Evolutionary conservation across 1,139 yeast species (phyloP).

Genomic region (Blastobotrys arbuscula): DNA sequence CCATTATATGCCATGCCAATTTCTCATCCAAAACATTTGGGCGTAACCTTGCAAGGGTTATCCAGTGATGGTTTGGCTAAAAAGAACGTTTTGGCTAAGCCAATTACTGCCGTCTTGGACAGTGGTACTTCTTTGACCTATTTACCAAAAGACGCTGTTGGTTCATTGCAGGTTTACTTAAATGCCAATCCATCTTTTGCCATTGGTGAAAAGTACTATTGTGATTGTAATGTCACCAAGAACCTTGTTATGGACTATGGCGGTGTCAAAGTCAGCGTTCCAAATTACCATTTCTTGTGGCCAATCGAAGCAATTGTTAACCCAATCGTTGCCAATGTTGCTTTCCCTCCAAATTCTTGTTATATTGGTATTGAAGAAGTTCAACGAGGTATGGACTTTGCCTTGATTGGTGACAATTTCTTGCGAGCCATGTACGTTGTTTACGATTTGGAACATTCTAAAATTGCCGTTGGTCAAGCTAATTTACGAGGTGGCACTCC

Average conservation of each 20-base stretch:
- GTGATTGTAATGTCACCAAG: conserved; percentile 36
- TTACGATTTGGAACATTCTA: conserved; percentile 47
- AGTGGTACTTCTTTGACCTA: conserved; percentile 63
- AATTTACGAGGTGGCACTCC: conserved; percentile 26
- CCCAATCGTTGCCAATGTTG: conserved; percentile 28
- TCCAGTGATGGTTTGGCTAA: conserved; percentile 36
- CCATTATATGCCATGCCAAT: conserved; percentile 28
- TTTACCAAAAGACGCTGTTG: conserved; percentile 42
- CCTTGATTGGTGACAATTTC: conserved; percentile 46
- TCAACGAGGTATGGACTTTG: conserved; percentile 30
- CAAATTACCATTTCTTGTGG: conserved; percentile 41
- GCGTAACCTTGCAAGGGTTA: conserved; percentile 41
- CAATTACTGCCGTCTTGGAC: conserved; percentile 50
- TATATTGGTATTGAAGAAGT: conserved; percentile 32
- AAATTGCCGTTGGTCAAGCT: conserved; percentile 50
- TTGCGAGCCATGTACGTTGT: conserved; percentile 51
- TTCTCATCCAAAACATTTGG: conserved; percentile 42
- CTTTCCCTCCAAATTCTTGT: conserved; percentile 36
- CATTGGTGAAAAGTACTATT: conserved; percentile 34
- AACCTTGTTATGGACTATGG: conserved; percentile 46
- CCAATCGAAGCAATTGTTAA: conserved; percentile 33
- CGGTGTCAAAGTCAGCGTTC: conserved; percentile 44
- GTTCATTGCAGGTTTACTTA: conserved; percentile 27
- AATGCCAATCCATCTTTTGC: conserved; percentile 37
- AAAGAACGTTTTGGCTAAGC: conserved; percentile 29